Base-by-base conservation (phyloP, 176 grass and related monocot genomes). In the Cenchrus americanus region DNA sequence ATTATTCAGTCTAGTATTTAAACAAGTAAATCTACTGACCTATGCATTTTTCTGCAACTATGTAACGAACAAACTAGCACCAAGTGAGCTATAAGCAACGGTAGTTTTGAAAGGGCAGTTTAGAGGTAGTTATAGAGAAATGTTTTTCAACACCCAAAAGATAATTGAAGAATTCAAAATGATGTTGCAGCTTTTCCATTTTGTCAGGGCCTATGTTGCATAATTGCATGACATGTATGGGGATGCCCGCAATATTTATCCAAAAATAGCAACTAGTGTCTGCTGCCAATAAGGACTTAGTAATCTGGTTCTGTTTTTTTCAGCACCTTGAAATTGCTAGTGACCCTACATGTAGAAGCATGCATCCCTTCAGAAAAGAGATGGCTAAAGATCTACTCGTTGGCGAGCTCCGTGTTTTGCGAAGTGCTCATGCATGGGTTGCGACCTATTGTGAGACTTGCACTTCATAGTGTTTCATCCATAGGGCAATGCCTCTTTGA, bases 301-400 rank as follows among this genome's bases (percentile, higher is more conserved):
- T 78, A 46, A 27, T 86, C 40, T 40, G 14, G 21, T 72, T 65
- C 2, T 26, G 49, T 83, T 83, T 71, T 32, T 85, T 54, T 73
- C 90, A 94, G 90, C 73, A 59, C 71, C 90, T 97, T 71, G 69
- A 92, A 80, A 71, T 42, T 80, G 54, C 63, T 40, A 72, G 67
- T 55, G 62, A 66, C 24, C 5, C 49, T 55, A 58, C 78, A 21
- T 71, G 14, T 81, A 69, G 58, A 77, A 71, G 26, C 32, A 12
- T 34, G 61, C 64, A 82, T 68, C 81, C 78, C 8, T 64, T 81
- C 5, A 91, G 95, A 81, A 91, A 83, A 80, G 50, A 58, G 80
- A 94, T 94, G 95, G 90, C 90, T 64, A 91, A 62, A 82, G 90
- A 97, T 84, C 15, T 97, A 67, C 87, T 94, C 62, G 43, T 43